Base-by-base conservation (phyloP, 1,139 yeast species). In the Taphrina pruni region DNA sequence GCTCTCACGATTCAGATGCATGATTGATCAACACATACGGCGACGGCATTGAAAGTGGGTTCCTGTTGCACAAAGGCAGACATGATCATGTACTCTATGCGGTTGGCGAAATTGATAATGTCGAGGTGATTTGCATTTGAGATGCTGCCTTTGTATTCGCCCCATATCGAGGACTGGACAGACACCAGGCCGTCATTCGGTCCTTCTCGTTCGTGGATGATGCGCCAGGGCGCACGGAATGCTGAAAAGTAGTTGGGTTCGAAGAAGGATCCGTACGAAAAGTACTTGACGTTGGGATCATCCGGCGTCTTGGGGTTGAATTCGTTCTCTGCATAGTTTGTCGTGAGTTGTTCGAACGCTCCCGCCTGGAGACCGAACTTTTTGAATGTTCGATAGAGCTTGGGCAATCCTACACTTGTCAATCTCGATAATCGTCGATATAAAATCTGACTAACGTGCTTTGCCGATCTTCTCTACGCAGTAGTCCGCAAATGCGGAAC, bases 161-260 rank as follows among this genome's bases (percentile, higher is more conserved):
- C 97, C 97, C 97, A 92, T 75, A 84, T 84, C 0, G 96, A 81
- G 71, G 95, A 89, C 55, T 81, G 81, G 0, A 90, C 88, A 72
- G 94, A 88, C 0, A 92, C 96, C 79, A 92, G 78, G 0, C 97
- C 97, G 78, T 92, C 97, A 76, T 90, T 91, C 20, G 61, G 61
- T 8, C 71, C 71, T 60, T 69, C 71, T 20, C 50, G 36, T 35
- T 65, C 70, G 17, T 65, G 64, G 12, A 69, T 60, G 64, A 69
- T 52, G 21, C 62, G 60, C 62, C 66, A 58, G 3, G 71, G 71
- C 46, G 60, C 61, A 1, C 69, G 41, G 60, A 65, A 65, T 38
- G 65, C 65, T 12, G 69, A 65, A 21, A 69, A 54, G 55, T 51
- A 68, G 46, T 60, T 58, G 35, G 71, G 71, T 35, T 69, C 60